Evolutionary conservation across 2,329 filamentous ascomycete genomes (phyloP).

Genomic region (Aspergillus novofumigatus): DNA sequence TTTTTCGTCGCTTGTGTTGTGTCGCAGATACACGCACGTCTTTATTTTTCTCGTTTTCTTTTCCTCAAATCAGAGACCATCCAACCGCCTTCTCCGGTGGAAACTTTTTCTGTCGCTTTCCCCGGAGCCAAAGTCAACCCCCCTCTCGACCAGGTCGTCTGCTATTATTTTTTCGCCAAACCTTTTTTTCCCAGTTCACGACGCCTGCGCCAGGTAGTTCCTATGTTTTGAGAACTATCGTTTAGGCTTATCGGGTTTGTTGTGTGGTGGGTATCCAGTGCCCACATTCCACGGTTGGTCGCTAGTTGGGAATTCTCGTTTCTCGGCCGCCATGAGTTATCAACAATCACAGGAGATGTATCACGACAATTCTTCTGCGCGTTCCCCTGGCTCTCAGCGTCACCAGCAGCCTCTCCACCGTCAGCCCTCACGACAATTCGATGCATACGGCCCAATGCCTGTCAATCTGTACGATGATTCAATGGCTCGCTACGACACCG

Average conservation of each 20-base stretch:
- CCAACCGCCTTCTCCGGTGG: conserved; percentile 1
- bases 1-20: conserved; percentile 1
- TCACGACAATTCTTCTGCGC: conserved; percentile 66
- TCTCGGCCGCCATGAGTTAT: conserved; percentile 32
- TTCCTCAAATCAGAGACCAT: conserved; percentile 1
- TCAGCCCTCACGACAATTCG: conserved; percentile 73
- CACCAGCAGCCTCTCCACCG: conserved; percentile 62
- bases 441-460: conserved; percentile 65
- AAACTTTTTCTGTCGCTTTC: conserved; percentile 3
- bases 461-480: conserved; percentile 69
- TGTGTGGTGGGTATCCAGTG: conserved; percentile 27
- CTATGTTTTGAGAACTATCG: conserved; percentile 30
- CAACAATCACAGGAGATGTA: conserved; percentile 51
- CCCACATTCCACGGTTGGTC: conserved; percentile 29
- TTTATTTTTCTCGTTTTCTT: conserved; percentile 12
- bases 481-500: conserved; percentile 54
- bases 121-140: not conserved
- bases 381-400: conserved; percentile 71
- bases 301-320: conserved; percentile 21
- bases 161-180: conserved; percentile 4
- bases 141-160: conserved; percentile 8
- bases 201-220: conserved; percentile 19
- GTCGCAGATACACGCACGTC: conserved; percentile 6
- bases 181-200: not conserved
- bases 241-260: conserved; percentile 17